Conservation (phyloP, 176 grass and related monocot genomes). For the Hordeum vulgare region MorexV3_pseudomolecules_assembly NC_058521.1:530689728-530690227, state of each 20-base stretch:
- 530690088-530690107: constrained; percentile 69
- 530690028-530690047: constrained; percentile 39
- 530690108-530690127: constrained; percentile 58
- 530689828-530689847: not conserved
- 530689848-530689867: not conserved
- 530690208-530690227: constrained; percentile 42
- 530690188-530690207: constrained; percentile 55
- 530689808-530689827: not conserved
- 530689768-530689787: not conserved
- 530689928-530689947: not conserved
- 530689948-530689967: not conserved
- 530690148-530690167: constrained; percentile 60
- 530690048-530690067: constrained; percentile 45
- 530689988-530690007: constrained; percentile 62
- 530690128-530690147: constrained; percentile 63
- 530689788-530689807: not conserved
- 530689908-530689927: not conserved
- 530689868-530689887: not conserved
- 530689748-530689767: not conserved
- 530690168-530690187: constrained; percentile 78
- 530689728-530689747: not conserved
- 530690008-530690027: constrained; percentile 60
- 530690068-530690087: constrained; percentile 69
- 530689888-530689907: not conserved
- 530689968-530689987: constrained; percentile 3